Base-by-base conservation (phyloP, 345 rosid species). In the Erysimum cheiranthoides region DNA sequence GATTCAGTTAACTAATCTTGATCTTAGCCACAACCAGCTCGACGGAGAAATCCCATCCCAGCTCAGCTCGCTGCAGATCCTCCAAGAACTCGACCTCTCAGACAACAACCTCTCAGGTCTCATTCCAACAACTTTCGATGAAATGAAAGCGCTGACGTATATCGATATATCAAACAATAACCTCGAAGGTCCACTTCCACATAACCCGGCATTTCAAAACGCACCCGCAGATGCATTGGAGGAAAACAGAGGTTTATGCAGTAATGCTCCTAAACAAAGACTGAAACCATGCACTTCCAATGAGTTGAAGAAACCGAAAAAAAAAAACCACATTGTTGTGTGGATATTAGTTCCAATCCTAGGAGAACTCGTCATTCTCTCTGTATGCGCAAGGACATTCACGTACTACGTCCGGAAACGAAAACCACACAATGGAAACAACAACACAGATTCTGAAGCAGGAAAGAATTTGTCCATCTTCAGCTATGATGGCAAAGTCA, bases 161-260 rank as follows among this genome's bases (percentile, higher is more conserved):
- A 70, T 82, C 9, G 60, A 79, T 30, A 31, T 64, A 28, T 64
- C 68, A 45, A 7, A 21, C 49, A 61, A 61, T 12, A 61, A 61
- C 11, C 27, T 83, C 21, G 58, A 74, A 2, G 83, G 84, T 53
- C 79, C 75, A 28, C 40, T 83, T 66, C 86, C 86, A 4, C 17
- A 68, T 56, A 66, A 3, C 53, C 7, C 21, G 5, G 76, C 84
- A 0, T 81, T 81, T 51, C 66, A 2, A 54, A 58, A 68, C 5
- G 78, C 86, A 60, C 45, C 82, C 3, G 42, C 53, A 10, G 75
- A 70, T 14, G 81, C 73, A 27, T 58, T 81, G 13, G 30, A n/a
- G 10, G 79, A 74, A 28, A 84, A 84, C 49, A 75, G 36, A 45
- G 83, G 71, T 21, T 67, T 84, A 42, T 84, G 86, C 46, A 76